Conservation (phyloP, 768 basidiomycete species). For the Amanita thiersii region DNA sequence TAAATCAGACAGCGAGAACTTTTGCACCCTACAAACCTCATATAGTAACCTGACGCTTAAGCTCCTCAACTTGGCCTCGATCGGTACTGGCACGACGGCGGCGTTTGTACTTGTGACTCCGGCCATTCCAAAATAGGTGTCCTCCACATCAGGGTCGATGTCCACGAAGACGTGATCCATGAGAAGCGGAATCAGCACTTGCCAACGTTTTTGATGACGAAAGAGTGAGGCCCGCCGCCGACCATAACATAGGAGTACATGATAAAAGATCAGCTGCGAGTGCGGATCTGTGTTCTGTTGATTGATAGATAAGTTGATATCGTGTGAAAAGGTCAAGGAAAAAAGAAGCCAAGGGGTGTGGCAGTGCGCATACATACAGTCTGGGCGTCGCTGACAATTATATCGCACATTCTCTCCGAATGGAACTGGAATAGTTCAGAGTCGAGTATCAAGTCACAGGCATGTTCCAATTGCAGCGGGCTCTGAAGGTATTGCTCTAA, state of each 20-base stretch:
- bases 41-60: constrained; percentile 75
- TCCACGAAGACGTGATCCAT: constrained; percentile 84
- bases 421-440: constrained; percentile 89
- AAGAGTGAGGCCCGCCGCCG: constrained; percentile 61
- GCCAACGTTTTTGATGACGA: constrained; percentile 78
- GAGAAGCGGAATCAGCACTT: constrained; percentile 67
- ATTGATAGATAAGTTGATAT: constrained; percentile 1
- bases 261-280: constrained; percentile 69
- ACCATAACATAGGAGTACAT: constrained; percentile 70
- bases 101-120: constrained; percentile 26
- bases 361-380: constrained; percentile 35
- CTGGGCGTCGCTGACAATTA: constrained; percentile 61
- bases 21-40: constrained; percentile 90
- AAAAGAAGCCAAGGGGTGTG: constrained; percentile 4
- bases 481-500: constrained; percentile 79
- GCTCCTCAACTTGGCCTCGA: constrained; percentile 75
- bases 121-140: constrained; percentile 40
- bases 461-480: constrained; percentile 78
- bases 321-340: constrained; percentile 5
- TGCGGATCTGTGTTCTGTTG: constrained; percentile 80
- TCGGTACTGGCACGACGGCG: constrained; percentile 50
- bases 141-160: constrained; percentile 69
- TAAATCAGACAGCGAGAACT: constrained; percentile 69
- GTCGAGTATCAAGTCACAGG: constrained; percentile 64
- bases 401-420: constrained; percentile 85